phyloP scores from a whole-genome alignment of 108 stramenopile species.

The Pseudonitzschia multiseries region DNA sequence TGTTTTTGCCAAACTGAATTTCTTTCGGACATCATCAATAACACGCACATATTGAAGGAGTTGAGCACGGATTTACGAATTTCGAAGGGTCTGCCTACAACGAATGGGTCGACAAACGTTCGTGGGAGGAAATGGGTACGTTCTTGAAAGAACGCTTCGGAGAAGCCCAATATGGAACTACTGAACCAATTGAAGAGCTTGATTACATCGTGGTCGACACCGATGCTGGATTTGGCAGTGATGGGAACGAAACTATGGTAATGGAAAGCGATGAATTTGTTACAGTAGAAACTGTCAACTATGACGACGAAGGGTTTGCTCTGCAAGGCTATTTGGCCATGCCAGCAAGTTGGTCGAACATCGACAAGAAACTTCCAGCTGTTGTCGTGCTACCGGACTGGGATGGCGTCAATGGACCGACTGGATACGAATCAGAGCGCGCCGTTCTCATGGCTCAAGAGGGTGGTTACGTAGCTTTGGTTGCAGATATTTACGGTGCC shows the following conservation, averaged over 20 bases:
- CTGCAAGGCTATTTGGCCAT: conserved; percentile 25
- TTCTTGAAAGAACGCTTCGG: conserved; percentile 40
- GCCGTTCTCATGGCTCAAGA: conserved; percentile 35
- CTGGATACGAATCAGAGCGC: conserved; percentile 43
- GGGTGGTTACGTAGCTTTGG: conserved; percentile 39
- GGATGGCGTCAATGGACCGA: conserved; percentile 35
- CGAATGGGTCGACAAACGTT: conserved; percentile 42
- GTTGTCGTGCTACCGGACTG: conserved; percentile 46
- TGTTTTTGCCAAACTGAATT: not conserved
- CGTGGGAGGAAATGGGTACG: conserved; percentile 35
- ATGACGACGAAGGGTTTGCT: conserved; percentile 20
- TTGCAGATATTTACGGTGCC: conserved; percentile 45
- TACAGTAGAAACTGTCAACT: conserved; percentile 10
- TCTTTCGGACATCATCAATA: not conserved
- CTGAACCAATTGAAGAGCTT: not conserved
- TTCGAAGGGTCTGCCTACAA: conserved; percentile 34
- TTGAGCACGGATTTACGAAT: conserved; percentile 47
- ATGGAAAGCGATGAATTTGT: not conserved
- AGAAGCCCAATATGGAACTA: conserved; percentile 5
- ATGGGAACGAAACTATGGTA: not conserved
- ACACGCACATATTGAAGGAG: not conserved
- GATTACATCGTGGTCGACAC: not conserved
- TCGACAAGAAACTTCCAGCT: conserved; percentile 24
- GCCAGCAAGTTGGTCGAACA: not conserved
- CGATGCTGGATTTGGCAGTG: not conserved